Evolutionary conservation across 495 filamentous ascomycete genomes (phyloP).

Genomic region (Trichoderma reesei): DNA sequence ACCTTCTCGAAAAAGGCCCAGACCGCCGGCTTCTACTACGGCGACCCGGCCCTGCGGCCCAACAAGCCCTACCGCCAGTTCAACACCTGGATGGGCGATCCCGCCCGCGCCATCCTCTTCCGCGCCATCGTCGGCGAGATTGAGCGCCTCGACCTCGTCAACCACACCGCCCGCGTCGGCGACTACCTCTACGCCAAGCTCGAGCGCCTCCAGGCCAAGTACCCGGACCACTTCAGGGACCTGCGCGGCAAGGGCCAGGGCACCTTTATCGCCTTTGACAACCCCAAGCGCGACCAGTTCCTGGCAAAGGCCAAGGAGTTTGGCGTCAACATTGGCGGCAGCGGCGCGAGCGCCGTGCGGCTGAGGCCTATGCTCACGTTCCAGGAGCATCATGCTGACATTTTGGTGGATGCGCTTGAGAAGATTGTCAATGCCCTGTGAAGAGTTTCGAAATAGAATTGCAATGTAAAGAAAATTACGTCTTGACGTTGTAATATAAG

Average conservation of each 20-base stretch:
- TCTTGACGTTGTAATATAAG: no score
- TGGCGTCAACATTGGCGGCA: constrained; percentile 90
- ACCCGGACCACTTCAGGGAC: constrained; percentile 79
- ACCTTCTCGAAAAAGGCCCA: constrained; percentile 99
- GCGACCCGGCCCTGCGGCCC: constrained; percentile 76
- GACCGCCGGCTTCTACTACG: constrained; percentile 94
- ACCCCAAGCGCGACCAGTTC: constrained; percentile 74
- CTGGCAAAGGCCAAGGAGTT: constrained; percentile 68
- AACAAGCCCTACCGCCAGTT: constrained; percentile 99
- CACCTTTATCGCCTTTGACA: constrained; percentile 96
- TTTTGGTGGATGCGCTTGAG: constrained; percentile 50
- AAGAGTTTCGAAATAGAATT: background rate
- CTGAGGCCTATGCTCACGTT: constrained; percentile 95
- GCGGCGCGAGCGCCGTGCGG: constrained; percentile 68
- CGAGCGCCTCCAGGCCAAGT: constrained; percentile 56
- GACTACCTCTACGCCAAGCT: constrained; percentile 73
- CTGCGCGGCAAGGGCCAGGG: constrained; percentile 89
- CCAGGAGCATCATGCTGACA: constrained; percentile 77
- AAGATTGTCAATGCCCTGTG: constrained; percentile 53
- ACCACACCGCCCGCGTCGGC: constrained; percentile 71
- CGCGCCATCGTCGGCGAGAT: constrained; percentile 87
- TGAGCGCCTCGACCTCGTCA: constrained; percentile 66
- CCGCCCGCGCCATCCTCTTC: constrained; percentile 82
- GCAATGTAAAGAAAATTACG: background rate
- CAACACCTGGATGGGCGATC: constrained; percentile 99